Evolutionary conservation across 2,329 filamentous ascomycete species (phyloP).

Genomic region (Purpureocillium lavendulum): DNA sequence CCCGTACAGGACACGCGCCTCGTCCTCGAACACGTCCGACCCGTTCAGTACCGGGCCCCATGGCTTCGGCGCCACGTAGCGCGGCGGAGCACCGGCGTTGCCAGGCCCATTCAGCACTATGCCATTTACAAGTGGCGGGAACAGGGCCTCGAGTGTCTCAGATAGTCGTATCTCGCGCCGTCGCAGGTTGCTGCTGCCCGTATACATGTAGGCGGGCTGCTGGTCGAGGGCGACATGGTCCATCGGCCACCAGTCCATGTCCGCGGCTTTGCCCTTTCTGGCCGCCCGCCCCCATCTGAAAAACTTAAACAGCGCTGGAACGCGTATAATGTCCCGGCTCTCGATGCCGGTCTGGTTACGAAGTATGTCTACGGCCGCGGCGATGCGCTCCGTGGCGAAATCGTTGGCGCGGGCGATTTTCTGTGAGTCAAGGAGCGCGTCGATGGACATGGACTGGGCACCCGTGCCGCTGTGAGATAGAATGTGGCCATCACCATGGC

Average conservation of each 20-base stretch:
- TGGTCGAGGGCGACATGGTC: too few species aligned
- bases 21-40: conserved; percentile 14
- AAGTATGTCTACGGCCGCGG: conserved; percentile 10
- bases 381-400: conserved; percentile 7
- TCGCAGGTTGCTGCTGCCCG: too few species aligned
- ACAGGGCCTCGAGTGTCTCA: too few species aligned
- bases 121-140: conserved; percentile 13
- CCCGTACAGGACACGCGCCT: conserved; percentile 10
- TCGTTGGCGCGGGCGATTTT: background rate
- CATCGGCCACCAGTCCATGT: too few species aligned
- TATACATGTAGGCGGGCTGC: too few species aligned
- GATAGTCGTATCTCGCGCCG: too few species aligned
- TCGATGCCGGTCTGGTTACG: conserved; percentile 12
- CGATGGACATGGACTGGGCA: background rate
- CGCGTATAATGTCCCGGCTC: conserved; percentile 10
- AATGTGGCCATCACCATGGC: conserved; percentile 10
- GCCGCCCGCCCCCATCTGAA: too few species aligned
- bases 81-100: too few species aligned
- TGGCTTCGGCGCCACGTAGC: conserved; percentile 13
- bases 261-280: too few species aligned
- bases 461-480: background rate
- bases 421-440: background rate
- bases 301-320: conserved; percentile 13
- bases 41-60: conserved; percentile 16
- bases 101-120: conserved; percentile 8